Base-by-base conservation (phyloP, 1,284 basidiomycete species). In the Wolfiporia cocos region DNA sequence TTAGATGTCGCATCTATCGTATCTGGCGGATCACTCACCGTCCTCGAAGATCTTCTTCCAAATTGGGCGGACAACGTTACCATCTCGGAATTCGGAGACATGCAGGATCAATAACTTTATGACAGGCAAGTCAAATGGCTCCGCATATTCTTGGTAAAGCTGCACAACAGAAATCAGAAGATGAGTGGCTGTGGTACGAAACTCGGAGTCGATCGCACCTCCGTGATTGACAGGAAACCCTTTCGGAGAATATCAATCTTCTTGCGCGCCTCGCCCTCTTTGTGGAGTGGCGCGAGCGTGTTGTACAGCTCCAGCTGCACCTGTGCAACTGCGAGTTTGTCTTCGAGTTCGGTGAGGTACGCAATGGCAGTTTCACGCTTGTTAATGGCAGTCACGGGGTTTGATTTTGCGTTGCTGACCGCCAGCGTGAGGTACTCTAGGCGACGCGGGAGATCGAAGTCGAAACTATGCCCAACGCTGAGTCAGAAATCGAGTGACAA, bases 261-360 rank as follows among this genome's bases (percentile, higher is more conserved):
- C 29, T 74, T 69, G 11, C 70, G 73, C 39, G 76, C 71, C 49
- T 76, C 74, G 2, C 69, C 70, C 10, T 71, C 69, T 47, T 86
- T 76, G 47, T 73, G 63, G 20, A 86, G 76, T 12, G 76, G 75
- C 14, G 78, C 61, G 31, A 90, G 72, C 1, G 70, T 67, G 48
- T 81, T 74, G 60, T 83, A 86, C 34, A 94, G 76, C 64, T 97
- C 93, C 30, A 95, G 71, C 59, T 99, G 96, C 7, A 99, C 92
- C 65, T 95, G 89, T 3, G 93, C 91, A 11, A 99, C 96, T 44
- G 99, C 96, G 7, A 99, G 76, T 60, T 93, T 92, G 65, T 99
- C 96, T 66, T 98, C 94, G 14, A 97, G 70, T 49, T 92, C 87
- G 0, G 86, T 90, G 20, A 95, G 74, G 70, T 98, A 96, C 37